Base-by-base conservation (phyloP, 2,329 filamentous ascomycete species). In the Fusarium chaquense region DNA sequence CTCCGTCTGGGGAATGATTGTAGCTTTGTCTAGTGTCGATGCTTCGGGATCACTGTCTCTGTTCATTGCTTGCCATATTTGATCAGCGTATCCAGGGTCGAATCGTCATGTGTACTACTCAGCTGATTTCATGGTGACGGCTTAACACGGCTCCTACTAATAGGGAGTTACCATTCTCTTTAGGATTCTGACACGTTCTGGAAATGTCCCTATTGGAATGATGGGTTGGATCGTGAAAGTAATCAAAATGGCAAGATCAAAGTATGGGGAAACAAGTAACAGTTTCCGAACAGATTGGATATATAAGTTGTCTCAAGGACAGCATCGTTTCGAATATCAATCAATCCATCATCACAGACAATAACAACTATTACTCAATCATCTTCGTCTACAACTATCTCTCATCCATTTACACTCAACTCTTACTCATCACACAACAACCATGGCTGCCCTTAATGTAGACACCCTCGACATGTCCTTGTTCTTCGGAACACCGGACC, bases 381-480 rank as follows among this genome's bases (percentile, higher is more conserved):
- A 12, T 18, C 18, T 13, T 46, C 11, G 28, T 15, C 5, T 16
- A 6, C 5, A n/a, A 47, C 2, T 43, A 7, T 15, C 32, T 24
- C 3, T 22, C 4, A n/a, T 41, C 22, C 13, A 8, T 8, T 6
- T 3, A 26, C 15, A 32, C 13, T 33, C 20, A 20, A 18, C 7
- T 22, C 3, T 10, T 24, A 9, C 3, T 3, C 10, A n/a, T 16
- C 2, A 32, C 18, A 11, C 22, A 11, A 15, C 13, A 40, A 70
- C 3, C 33, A 71, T 71, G 68, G 64, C 68, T 12, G 53, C 64
- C 1, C 16, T 70, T 47, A 72, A 67, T 18, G 57, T 41, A 30
- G 71, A 69, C 10, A 74, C 71, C 26, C 70, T 76, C 35, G 73
- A 76, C 46, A 76, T 76, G 74, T 76, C 74, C 33, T 20, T 76